phyloP scores from a whole-genome alignment of 2,329 filamentous ascomycete species.

The Fusarium sp. region DNA sequence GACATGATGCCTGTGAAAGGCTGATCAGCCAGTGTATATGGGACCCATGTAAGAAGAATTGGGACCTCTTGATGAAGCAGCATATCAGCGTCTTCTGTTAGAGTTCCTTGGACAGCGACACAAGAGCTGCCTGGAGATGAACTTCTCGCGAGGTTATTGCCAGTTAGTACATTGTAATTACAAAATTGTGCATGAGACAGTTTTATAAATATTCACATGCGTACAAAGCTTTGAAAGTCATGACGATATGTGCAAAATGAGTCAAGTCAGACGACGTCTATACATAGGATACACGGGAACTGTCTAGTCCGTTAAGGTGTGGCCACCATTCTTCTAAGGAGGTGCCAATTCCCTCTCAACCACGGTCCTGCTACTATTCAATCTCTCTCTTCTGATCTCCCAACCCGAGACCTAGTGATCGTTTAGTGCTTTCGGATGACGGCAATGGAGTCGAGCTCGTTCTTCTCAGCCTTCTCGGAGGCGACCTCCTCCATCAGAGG shows the following conservation, averaged over 20 bases:
- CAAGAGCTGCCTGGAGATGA: slow-evolving; percentile 27
- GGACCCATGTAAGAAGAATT: slow-evolving; percentile 34
- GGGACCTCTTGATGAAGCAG: slow-evolving; percentile 18
- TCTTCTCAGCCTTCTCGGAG: slow-evolving; percentile 64
- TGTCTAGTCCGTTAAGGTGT: slow-evolving; percentile 47
- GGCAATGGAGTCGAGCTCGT: slow-evolving; percentile 63
- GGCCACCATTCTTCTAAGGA: slow-evolving; percentile 38
- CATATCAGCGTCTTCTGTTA: slow-evolving; percentile 11
- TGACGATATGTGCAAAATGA: slow-evolving; percentile 44
- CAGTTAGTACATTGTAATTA: slow-evolving; percentile 43
- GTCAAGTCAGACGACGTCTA: slow-evolving; percentile 50
- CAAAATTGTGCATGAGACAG: slow-evolving; percentile 43
- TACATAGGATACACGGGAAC: slow-evolving; percentile 54
- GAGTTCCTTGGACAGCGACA: slow-evolving; percentile 22
- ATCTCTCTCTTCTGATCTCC: slow-evolving; percentile 19
- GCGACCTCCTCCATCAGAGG: slow-evolving; percentile 66
- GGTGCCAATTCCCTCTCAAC: slow-evolving; percentile 43
- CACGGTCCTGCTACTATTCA: slow-evolving; percentile 36
- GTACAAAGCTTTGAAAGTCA: slow-evolving; percentile 8
- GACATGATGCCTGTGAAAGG: slow-evolving; percentile 34
- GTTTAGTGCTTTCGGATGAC: slow-evolving; percentile 63
- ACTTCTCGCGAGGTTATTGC: slow-evolving; percentile 21
- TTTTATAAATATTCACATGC: slow-evolving; percentile 34
- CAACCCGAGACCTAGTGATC: slow-evolving; percentile 9
- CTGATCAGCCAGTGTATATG: slow-evolving; percentile 27